phyloP scores from a whole-genome alignment of 257 asterid species.

The Nicotiana benthamiana region DNA sequence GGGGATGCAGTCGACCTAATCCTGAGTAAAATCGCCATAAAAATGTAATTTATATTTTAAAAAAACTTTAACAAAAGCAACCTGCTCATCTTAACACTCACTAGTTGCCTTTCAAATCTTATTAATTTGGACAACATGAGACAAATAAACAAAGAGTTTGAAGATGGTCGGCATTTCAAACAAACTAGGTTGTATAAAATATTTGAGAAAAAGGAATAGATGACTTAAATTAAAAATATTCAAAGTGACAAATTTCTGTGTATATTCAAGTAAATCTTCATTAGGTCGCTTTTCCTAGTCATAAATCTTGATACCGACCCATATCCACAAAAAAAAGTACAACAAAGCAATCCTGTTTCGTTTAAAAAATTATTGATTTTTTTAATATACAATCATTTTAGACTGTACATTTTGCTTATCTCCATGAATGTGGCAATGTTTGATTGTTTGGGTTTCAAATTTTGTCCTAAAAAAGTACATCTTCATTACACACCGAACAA shows the following conservation, averaged over 20 bases:
- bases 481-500: too few species aligned
- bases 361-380: not conserved
- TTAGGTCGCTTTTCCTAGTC: not conserved
- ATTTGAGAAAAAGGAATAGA: not conserved
- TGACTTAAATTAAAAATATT: not conserved
- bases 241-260: not conserved
- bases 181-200: not conserved
- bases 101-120: not conserved
- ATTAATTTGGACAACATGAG: not conserved
- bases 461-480: too few species aligned
- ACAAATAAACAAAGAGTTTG: not conserved
- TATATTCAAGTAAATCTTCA: not conserved
- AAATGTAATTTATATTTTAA: not conserved
- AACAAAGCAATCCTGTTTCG: not conserved
- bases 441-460: too few species aligned
- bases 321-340: not conserved
- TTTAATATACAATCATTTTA: not conserved
- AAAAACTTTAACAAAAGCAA: not conserved
- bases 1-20: not conserved
- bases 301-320: slow-evolving; percentile 4
- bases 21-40: not conserved
- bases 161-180: slow-evolving; percentile 6
- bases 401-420: not conserved
- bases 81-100: not conserved
- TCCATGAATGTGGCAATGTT: too few species aligned